Base-by-base conservation (phyloP, 2,329 filamentous ascomycete species). In the Aspergillus alliaceus region DNA sequence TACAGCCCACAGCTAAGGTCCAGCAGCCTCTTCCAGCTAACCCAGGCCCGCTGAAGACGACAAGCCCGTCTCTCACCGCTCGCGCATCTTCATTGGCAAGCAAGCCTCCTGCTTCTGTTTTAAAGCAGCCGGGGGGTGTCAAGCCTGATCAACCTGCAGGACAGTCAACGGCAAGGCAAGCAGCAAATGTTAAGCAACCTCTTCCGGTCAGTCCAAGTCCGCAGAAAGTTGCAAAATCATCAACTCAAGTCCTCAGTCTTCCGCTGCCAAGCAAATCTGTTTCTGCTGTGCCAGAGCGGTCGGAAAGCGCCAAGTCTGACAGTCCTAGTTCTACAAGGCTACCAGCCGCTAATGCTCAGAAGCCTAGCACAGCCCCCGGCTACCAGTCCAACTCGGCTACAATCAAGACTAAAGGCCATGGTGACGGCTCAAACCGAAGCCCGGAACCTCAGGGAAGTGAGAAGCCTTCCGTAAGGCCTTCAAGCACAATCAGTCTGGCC, bases 381-480 rank as follows among this genome's bases (percentile, higher is more conserved):
- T 65, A 70, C 51, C 39, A 59, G 12, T 70, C 68, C 34, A 66
- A 68, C 51, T 64, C 66, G 22, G 60, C 52, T 18, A 18, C 56
- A 24, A 25, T 25, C 32, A 57, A 53, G 12, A 27, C 12, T 14
- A 51, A 51, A 22, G 35, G 25, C 24, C 55, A 49, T 24, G 18
- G 24, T 25, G 50, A 27, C 8, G 9, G 20, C 14, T 31, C 27
- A 44, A 24, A 49, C 34, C 39, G 46, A 14, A 53, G 40, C 14
- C 42, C 50, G 6, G 11, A 14, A 27, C 37, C 35, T 32, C 55
- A 50, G 22, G 44, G 29, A 27, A 56, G 15, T 6, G 37, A 35
- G n/a, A 61, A 57, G 29, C 27, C 57, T 39, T 57, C 49, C 25
- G 58, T 51, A 11, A 52, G 50, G 14, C 6, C 15, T 51, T 44